Evolutionary conservation across 164 flowering plant genomes (phyloP).

Genomic region (Nymphaea colorata): DNA sequence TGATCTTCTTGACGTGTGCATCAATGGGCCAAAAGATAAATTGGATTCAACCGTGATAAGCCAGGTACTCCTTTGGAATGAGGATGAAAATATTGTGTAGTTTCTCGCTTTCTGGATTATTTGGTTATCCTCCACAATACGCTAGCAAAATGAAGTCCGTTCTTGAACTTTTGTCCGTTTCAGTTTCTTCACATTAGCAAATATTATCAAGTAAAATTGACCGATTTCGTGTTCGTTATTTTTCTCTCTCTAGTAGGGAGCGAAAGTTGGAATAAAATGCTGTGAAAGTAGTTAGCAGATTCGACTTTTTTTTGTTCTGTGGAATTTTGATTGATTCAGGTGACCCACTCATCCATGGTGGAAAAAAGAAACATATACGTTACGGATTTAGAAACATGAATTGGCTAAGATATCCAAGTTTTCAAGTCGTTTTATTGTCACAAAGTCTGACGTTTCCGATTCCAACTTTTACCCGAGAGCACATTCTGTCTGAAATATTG

Average conservation of each 20-base stretch:
- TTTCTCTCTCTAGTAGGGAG: not conserved
- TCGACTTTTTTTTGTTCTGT: too few species aligned
- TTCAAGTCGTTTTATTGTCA: too few species aligned
- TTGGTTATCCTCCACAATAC: not conserved
- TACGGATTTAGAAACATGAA: too few species aligned
- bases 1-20: constrained; percentile 83
- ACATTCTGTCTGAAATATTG: too few species aligned
- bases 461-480: too few species aligned
- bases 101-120: not conserved
- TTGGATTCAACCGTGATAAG: constrained; percentile 90
- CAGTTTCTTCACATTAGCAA: too few species aligned
- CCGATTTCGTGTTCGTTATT: not conserved
- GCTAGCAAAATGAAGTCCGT: not conserved
- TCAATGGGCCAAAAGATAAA: constrained; percentile 91
- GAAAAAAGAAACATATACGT: too few species aligned
- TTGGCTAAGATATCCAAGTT: too few species aligned
- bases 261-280: not conserved
- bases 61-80: constrained; percentile 48
- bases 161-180: not conserved
- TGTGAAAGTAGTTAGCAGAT: too few species aligned
- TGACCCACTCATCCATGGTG: too few species aligned
- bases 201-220: not conserved
- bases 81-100: not conserved
- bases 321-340: too few species aligned
- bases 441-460: too few species aligned